Evolutionary conservation across 345 rosid species (phyloP).

Genomic region (Reutealis trisperma): DNA sequence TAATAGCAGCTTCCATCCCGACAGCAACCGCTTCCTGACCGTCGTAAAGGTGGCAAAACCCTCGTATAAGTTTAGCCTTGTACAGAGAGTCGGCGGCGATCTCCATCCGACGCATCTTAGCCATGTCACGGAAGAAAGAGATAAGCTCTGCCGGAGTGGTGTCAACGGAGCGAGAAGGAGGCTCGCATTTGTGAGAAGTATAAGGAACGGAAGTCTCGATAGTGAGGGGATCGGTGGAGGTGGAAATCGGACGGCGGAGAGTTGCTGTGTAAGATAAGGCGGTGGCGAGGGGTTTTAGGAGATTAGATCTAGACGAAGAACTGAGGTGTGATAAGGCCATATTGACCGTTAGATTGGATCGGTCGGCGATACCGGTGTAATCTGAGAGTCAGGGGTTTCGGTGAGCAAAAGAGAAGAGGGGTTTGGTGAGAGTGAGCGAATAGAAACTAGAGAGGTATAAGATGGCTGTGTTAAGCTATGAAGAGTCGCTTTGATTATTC

Average conservation of each 20-base stretch:
- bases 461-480: neutral
- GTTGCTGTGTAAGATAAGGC: conserved; percentile 17
- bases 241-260: conserved; percentile 67
- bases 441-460: neutral
- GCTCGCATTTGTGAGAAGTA: conserved; percentile 72
- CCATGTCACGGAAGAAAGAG: conserved; percentile 77
- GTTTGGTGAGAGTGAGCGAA: neutral
- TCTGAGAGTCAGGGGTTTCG: neutral
- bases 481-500: neutral
- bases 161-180: conserved; percentile 85
- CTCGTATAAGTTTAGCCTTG: conserved; percentile 97
- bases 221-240: conserved; percentile 65
- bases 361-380: neutral
- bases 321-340: conserved; percentile 70
- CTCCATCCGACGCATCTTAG: conserved; percentile 92
- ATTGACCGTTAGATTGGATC: conserved; percentile 11
- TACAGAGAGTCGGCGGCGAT: conserved; percentile 97
- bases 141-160: conserved; percentile 67
- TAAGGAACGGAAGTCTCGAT: conserved; percentile 91
- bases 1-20: conserved; percentile 95
- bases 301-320: conserved; percentile 31
- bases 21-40: conserved; percentile 96
- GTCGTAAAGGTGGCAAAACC: conserved; percentile 98
- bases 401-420: neutral
- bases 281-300: conserved; percentile 40